A percentile compares a stretch with the other conserved stretches of the same genome.
Evolutionary conservation across 176 grass and related monocot genomes (phyloP).

Genomic region (Ensete ventricosum): DNA sequence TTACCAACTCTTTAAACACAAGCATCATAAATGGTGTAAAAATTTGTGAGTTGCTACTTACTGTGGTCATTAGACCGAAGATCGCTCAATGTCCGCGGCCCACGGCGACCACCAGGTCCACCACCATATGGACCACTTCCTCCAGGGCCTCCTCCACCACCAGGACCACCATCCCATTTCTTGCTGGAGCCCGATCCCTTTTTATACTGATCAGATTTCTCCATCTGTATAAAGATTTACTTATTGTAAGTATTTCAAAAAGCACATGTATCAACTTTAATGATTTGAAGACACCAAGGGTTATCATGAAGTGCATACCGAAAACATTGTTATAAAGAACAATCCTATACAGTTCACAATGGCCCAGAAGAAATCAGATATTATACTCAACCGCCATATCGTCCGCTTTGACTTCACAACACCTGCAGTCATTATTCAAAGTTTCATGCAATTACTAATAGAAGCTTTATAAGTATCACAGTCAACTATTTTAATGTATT

Average conservation of each 20-base stretch:
- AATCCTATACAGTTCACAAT: conserved; percentile 55
- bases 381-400: conserved; percentile 82
- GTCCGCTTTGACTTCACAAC: conserved; percentile 83
- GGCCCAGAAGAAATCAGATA: conserved; percentile 80
- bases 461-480: neutral
- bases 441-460: neutral
- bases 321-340: conserved; percentile 90
- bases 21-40: conserved; percentile 5
- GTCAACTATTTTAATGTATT: neutral
- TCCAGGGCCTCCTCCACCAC: conserved; percentile 63
- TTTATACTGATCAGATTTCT: conserved; percentile 72
- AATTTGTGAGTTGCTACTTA: conserved; percentile 26
- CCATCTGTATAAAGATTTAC: conserved; percentile 27
- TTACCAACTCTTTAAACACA: neutral
- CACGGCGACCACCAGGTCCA: conserved; percentile 34
- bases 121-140: conserved; percentile 62
- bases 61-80: conserved; percentile 67
- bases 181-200: conserved; percentile 72
- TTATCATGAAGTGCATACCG: conserved; percentile 33
- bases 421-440: conserved; percentile 32
- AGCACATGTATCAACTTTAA: neutral
- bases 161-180: conserved; percentile 97
- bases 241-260: neutral
- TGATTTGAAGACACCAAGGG: neutral
- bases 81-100: conserved; percentile 67